These are phyloP conservation scores for Echinosophora koreensis DNA, from an alignment of 306 rosid species.

Conservation along the genomic window DNA sequence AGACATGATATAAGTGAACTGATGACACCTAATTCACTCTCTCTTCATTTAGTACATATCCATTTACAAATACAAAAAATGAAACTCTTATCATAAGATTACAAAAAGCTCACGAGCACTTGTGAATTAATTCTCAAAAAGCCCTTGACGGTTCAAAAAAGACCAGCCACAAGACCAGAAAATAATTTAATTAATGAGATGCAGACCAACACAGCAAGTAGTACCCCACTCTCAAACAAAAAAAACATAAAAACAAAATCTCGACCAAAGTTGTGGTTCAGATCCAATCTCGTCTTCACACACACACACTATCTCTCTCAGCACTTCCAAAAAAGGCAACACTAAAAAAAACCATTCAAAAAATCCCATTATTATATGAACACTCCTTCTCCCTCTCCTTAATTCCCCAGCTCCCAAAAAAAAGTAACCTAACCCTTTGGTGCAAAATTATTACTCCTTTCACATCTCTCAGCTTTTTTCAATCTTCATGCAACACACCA, in stretches of 20 bases:
- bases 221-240: slow-evolving; percentile 55
- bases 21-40: slow-evolving; percentile 25
- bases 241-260: slow-evolving; percentile 61
- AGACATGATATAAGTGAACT: slow-evolving; percentile 20
- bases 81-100: slow-evolving; percentile 10
- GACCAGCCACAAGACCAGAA: slow-evolving; percentile 63
- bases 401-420: not conserved
- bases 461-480: not conserved
- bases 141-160: slow-evolving; percentile 51
- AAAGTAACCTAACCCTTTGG: not conserved
- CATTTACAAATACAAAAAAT: not conserved
- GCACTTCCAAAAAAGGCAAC: slow-evolving; percentile 52
- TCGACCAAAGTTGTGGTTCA: slow-evolving; percentile 70
- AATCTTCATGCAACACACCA: slow-evolving; percentile 34
- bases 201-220: slow-evolving; percentile 44
- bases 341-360: slow-evolving; percentile 8
- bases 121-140: slow-evolving; percentile 41
- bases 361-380: slow-evolving; percentile 38
- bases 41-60: slow-evolving; percentile 1
- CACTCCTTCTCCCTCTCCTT: slow-evolving; percentile 21
- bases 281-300: slow-evolving; percentile 50
- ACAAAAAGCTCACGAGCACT: slow-evolving; percentile 58
- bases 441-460: not conserved
- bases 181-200: not conserved
- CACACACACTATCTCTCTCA: not conserved